Base-by-base conservation (phyloP, 169 alveolate species). In the Plasmodium gonderi region DNA sequence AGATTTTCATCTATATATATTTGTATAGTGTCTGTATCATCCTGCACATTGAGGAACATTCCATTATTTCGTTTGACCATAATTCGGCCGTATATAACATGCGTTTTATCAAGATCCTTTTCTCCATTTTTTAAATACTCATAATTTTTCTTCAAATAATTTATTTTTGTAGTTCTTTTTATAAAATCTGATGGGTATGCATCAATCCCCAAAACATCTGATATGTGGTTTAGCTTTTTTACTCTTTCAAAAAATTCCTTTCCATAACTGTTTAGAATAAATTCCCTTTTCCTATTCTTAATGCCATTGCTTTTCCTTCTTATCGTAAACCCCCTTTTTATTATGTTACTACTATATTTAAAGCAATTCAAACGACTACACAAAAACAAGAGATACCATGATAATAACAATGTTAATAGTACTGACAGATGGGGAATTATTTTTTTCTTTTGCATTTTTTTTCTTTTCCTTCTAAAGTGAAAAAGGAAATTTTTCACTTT, bases 61-160 rank as follows among this genome's bases (percentile, higher is more conserved):
- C 96, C 96, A 20, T 87, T 81, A 40, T 94, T 94, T 33, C 96
- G 91, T 67, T 91, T 82, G 75, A 80, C 80, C 36, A 65, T 40
- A 6, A 90, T 79, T 67, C 96, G 85, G 9, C 96, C 96, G 64
- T 87, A 87, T 38, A 87, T 45, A 1, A 87, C 80, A 75, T 87
- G 47, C 42, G 7, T 60, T 80, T 60, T 2, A 17, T 60, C 68
- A 20, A 8, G 47, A 42, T 77, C 79, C 51, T 42, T 47, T 60
- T 87, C 93, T 23, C 93, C 93, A 54, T 51, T 64, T 87, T 87
- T 60, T 87, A 87, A 76, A 77, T 51, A 29, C 11, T 36, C 89
- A 33, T 60, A 87, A 14, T 87, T 87, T 31, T 45, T 87, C 79
- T 87, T 87, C 79, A 87, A 77, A 31, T 87, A 60, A 45, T 54